Conservation (phyloP, 176 grass and related monocot genomes). For the Echinochloa phyllopogon region DNA sequence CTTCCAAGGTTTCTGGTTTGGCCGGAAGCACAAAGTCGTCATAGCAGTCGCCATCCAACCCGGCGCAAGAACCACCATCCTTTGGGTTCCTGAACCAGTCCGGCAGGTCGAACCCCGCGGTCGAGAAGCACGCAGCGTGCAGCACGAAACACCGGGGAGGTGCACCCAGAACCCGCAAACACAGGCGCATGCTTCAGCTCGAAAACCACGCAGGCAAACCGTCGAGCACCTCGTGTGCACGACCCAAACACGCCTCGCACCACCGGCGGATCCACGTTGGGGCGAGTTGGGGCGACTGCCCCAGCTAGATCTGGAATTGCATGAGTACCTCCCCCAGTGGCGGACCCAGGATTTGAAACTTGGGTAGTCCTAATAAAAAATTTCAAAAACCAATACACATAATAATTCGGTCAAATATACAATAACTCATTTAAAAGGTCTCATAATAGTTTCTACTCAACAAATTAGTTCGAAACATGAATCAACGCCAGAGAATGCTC, state of each 20-base stretch:
- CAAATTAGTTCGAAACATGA: no score
- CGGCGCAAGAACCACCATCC: neutral
- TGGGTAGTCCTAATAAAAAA: no score
- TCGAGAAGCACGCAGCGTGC: constrained; percentile 16
- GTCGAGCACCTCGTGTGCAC: constrained; percentile 44
- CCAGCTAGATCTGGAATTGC: no score
- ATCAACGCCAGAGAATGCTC: no score
- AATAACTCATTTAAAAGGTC: no score
- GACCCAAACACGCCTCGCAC: neutral
- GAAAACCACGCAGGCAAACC: constrained; percentile 16
- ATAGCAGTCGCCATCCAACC: constrained; percentile 44
- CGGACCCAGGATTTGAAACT: no score
- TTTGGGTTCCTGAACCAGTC: constrained; percentile 81
- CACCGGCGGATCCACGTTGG: no score
- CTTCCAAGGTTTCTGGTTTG: constrained; percentile 38
- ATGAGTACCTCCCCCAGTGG: no score
- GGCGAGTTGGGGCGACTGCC: no score
- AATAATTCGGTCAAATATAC: no score
- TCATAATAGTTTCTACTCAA: no score
- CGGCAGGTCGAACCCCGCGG: constrained; percentile 52
- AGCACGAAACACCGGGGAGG: neutral
- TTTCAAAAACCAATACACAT: no score
- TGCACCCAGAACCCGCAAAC: neutral
- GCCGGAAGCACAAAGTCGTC: constrained; percentile 73
- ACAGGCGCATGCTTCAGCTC: constrained; percentile 51